Evolutionary conservation across 768 basidiomycete genomes (phyloP), one percentile per base, ranked within the genome.

Genomic region (Atractiella rhizophila): DNA sequence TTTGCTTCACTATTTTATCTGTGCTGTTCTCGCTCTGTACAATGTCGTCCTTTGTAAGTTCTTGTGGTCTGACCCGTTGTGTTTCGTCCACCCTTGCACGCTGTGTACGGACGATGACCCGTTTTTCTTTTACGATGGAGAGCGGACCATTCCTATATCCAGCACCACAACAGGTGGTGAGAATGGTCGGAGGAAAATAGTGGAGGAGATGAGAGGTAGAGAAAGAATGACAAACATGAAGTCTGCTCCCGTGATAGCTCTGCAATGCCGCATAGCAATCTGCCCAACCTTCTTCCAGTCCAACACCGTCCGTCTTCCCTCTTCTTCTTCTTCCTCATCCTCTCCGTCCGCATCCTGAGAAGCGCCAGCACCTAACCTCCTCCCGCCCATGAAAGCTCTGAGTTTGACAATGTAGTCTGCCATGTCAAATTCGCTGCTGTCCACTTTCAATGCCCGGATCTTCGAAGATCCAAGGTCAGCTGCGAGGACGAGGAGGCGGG

Each of bases 401-500:
- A 83, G 63, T 51, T 74, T 74, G 5, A 69, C 59, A 40, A 98
- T 63, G 51, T 86, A 94, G 41, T 94, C 85, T 48, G 88, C 82
- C 29, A 78, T 63, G 54, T 98, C 88, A 54, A 96, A 98, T 12
- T 75, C 72, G 40, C 79, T 77, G 0, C 70, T 70, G 39, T 79
- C 81, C 0, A 80, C 71, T 57, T 80, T 83, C 71, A 88, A 74
- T 24, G 73, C 73, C 24, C 80, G 76, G n/a, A 85, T 85, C 55
- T 86, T 76, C 50, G 74, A 73, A 2, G 79, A 74, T 32, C 76
- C 71, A 51, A 81, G 69, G 45, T 70, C 74, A 3, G 80, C 74
- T 10, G 76, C 71, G 54, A 71, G 69, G 2, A 77, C 59, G 21
- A 96, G 68, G 19, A 86, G 66, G 30, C 68, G 66, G 0, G 88